Conservation (phyloP, 2,329 filamentous ascomycete species). For the Neurospora sp. region DNA sequence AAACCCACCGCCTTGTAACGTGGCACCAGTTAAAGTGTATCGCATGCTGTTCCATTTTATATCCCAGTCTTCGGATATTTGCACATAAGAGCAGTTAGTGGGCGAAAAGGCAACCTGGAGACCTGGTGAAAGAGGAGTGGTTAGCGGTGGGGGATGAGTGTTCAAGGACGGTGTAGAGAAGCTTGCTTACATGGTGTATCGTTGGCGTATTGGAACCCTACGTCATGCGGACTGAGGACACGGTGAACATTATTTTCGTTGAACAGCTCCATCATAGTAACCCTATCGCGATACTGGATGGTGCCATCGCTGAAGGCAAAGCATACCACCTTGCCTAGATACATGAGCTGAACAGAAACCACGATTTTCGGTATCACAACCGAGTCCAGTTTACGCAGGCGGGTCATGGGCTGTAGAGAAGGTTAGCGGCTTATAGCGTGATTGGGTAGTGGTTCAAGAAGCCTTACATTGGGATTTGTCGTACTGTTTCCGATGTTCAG, state of each 20-base stretch:
- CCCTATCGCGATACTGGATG: constrained; percentile 68
- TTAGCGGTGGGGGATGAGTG: constrained; percentile 9
- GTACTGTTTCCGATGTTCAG: constrained; percentile 47
- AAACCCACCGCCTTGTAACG: constrained; percentile 38
- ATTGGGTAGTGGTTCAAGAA: background rate
- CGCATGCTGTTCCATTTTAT: constrained; percentile 48
- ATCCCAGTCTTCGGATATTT: constrained; percentile 48
- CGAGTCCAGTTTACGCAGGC: constrained; percentile 56
- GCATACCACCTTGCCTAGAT: constrained; percentile 61
- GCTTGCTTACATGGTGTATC: constrained; percentile 52
- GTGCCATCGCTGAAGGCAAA: constrained; percentile 72
- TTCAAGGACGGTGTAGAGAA: background rate
- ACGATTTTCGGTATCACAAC: constrained; percentile 60
- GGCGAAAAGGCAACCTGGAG: constrained; percentile 53
- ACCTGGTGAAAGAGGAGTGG: constrained; percentile 25
- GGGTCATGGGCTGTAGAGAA: constrained; percentile 19
- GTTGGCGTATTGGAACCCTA: constrained; percentile 63
- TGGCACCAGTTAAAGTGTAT: constrained; percentile 39
- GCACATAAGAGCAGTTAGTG: constrained; percentile 47
- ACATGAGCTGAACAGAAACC: constrained; percentile 56
- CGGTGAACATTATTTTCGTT: constrained; percentile 52
- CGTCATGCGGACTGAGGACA: constrained; percentile 63
- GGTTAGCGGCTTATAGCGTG: constrained; percentile 3
- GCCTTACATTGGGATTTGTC: background rate
- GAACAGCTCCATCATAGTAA: constrained; percentile 59